Evolutionary conservation across 768 basidiomycete genomes (phyloP).

Genomic region (Austroboletus eburneus): DNA sequence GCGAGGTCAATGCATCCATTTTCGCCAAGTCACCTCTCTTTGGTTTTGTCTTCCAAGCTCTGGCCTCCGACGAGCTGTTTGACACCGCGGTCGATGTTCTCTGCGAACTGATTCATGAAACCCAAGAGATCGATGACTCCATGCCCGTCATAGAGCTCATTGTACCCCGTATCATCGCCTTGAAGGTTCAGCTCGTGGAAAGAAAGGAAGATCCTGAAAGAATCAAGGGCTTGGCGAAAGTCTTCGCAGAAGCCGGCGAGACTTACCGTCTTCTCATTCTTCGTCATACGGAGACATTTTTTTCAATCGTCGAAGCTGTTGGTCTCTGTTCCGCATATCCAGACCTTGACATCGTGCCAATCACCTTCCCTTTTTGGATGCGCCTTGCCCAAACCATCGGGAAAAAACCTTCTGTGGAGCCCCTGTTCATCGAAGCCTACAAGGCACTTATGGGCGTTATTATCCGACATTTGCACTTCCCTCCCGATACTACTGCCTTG

Average conservation of each 20-base stretch:
- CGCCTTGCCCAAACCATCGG: conserved; percentile 86
- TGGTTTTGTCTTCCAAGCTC: conserved; percentile 75
- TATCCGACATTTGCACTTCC: conserved; percentile 89
- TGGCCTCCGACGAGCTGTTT: conserved; percentile 83
- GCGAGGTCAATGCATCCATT: conserved; percentile 65
- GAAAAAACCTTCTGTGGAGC: conserved; percentile 66
- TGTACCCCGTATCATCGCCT: conserved; percentile 76
- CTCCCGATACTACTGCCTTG: conserved; percentile 60
- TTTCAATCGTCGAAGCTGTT: conserved; percentile 93
- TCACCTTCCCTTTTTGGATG: conserved; percentile 99
- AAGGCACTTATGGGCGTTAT: conserved; percentile 79
- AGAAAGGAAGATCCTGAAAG: conserved; percentile 78
- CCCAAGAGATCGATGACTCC: conserved; percentile 94
- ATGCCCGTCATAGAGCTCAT: conserved; percentile 85
- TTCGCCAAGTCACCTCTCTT: conserved; percentile 80
- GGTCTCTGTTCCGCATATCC: conserved; percentile 88
- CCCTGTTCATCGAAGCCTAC: conserved; percentile 82
- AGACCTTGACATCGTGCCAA: conserved; percentile 93
- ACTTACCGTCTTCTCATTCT: conserved; percentile 87
- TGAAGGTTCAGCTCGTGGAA: conserved; percentile 58
- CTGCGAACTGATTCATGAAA: conserved; percentile 95
- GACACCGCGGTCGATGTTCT: conserved; percentile 89
- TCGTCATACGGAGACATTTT: conserved; percentile 88
- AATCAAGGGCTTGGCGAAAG: conserved; percentile 83
- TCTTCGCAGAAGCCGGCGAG: conserved; percentile 97